These are phyloP conservation scores for Punica granatum DNA, from an alignment of 345 rosid species.

Conservation along the genomic window DNA sequence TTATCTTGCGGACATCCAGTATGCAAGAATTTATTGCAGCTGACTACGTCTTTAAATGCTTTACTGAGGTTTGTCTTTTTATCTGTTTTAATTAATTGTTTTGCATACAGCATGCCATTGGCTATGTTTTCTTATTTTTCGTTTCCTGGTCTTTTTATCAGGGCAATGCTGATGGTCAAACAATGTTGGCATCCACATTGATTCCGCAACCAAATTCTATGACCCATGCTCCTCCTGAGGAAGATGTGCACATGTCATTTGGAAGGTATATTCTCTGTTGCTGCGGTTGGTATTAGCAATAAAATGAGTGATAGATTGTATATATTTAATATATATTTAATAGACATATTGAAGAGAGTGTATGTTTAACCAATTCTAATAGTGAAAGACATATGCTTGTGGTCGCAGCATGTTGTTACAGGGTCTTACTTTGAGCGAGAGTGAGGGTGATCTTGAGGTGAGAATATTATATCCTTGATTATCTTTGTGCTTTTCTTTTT, in stretches of 20 bases:
- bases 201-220: constrained; percentile 70
- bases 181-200: constrained; percentile 88
- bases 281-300: background rate
- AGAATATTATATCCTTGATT: background rate
- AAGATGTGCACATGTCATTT: constrained; percentile 91
- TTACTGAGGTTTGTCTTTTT: constrained; percentile 69
- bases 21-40: constrained; percentile 90
- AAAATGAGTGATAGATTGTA: background rate
- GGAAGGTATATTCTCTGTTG: constrained; percentile 57
- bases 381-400: constrained; percentile 7
- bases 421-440: constrained; percentile 81
- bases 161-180: constrained; percentile 82
- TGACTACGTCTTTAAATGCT: constrained; percentile 74
- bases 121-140: constrained; percentile 13
- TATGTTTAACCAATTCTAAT: background rate
- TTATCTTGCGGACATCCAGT: constrained; percentile 77
- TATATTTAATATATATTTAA: no score
- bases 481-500: background rate
- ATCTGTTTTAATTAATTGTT: constrained; percentile 1
- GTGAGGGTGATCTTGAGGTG: constrained; percentile 95
- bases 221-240: constrained; percentile 58
- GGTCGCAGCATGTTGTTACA: constrained; percentile 78
- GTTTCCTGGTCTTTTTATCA: constrained; percentile 23
- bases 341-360: background rate
- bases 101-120: background rate